Conservation (phyloP, 495 filamentous ascomycete species). For the Clavariopsis aquatica region DNA sequence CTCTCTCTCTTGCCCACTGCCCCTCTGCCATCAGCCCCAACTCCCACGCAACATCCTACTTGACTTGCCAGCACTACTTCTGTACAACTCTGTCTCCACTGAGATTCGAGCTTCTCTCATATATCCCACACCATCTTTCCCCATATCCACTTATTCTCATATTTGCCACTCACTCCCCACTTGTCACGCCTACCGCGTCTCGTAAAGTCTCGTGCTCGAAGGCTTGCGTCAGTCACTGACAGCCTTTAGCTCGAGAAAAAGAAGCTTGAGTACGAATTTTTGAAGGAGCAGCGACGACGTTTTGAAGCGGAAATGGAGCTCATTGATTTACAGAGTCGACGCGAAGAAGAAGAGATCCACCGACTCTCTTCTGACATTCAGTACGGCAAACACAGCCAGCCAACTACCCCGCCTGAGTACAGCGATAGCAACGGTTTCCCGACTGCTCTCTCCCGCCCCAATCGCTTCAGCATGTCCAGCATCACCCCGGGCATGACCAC, state of each 20-base stretch:
- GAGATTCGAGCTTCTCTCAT: constrained; percentile 4
- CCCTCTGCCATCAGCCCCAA: background rate
- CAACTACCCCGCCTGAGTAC: constrained; percentile 95
- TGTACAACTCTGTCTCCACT: constrained; percentile 15
- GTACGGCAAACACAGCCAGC: constrained; percentile 81
- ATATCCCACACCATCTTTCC: constrained; percentile 3
- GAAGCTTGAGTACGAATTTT: constrained; percentile 77
- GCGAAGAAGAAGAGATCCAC: constrained; percentile 77
- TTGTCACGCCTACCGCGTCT: background rate
- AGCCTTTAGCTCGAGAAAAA: constrained; percentile 84
- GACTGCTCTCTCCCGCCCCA: constrained; percentile 70
- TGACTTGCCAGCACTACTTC: background rate
- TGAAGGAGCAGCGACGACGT: constrained; percentile 78
- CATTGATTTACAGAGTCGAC: constrained; percentile 76
- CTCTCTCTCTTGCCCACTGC: constrained; percentile 2
- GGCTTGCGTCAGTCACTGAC: constrained; percentile 21
- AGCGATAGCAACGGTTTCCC: constrained; percentile 72
- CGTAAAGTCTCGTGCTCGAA: constrained; percentile 8
- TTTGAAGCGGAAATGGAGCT: constrained; percentile 88
- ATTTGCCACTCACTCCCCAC: background rate
- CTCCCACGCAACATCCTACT: background rate
- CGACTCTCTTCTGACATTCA: constrained; percentile 76
- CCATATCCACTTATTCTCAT: background rate
- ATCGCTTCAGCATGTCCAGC: constrained; percentile 80
- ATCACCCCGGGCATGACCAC: constrained; percentile 65